Base-by-base conservation (phyloP, 1,139 yeast genomes). In the Meyerozyma guilliermondii region DNA sequence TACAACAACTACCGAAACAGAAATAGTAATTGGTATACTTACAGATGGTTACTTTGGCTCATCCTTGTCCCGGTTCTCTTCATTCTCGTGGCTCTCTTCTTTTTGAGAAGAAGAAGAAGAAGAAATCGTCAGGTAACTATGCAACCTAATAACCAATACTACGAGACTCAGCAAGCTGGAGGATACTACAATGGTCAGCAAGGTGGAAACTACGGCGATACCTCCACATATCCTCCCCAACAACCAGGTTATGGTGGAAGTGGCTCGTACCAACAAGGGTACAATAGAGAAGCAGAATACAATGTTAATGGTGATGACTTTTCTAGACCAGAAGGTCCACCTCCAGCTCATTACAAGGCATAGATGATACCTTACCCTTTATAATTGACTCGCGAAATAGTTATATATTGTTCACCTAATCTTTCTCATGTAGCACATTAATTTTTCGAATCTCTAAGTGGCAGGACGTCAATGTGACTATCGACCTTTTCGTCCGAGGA, bases 271-370 rank as follows among this genome's bases (percentile, higher is more conserved):
- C 44, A 39, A 26, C 44, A 42, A 24, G 41, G 42, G 16, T 41
- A 42, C 38, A 18, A 35, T 16, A 30, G 35, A n/a, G 38, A 40
- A 23, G 29, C 37, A 6, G 41, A 39, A 9, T 41, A 29, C 11
- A 43, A 44, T n/a, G 43, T 46, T 5, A 50, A 50, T 8, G 31
- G 38, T 27, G 43, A 38, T 3, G 51, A 46, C 7, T 54, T 48
- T 31, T 43, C 46, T 22, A 47, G 57, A 34, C 60, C 60, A n/a
- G 49, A 45, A 1, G 60, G 61, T 4, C 61, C 61, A 8, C 61
- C 61, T 4, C 59, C 59, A 10, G 51, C 59, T 7, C 56, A 54
- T 37, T 40, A 39, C 22, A 48, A 49, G 41, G 26, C 40, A 14
- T 43, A 41, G 33, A 8, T 9, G n/a, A 13, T n/a, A 14, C 33